phyloP scores from a whole-genome alignment of 1,139 yeast species.

The Saccharomyces hybrid region DNA sequence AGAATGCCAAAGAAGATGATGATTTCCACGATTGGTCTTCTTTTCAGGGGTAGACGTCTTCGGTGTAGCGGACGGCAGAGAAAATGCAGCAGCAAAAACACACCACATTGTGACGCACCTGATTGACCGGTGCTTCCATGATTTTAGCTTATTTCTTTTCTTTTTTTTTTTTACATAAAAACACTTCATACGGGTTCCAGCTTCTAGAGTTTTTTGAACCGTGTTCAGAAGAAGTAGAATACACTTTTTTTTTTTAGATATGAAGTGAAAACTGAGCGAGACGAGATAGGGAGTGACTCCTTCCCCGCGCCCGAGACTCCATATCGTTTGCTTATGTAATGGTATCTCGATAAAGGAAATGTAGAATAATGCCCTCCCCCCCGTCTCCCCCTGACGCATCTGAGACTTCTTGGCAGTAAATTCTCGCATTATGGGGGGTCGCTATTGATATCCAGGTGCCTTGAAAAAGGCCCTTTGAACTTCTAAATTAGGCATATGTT shows the following conservation, averaged over 20 bases:
- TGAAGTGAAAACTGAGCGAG: background rate
- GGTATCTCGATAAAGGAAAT: background rate
- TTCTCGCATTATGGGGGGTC: background rate
- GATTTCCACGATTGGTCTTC: background rate
- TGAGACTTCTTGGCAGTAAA: background rate
- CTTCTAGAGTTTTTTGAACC: background rate
- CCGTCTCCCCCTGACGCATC: background rate
- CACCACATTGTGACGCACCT: background rate
- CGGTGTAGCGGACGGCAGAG: background rate
- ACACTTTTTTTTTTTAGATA: background rate
- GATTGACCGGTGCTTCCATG: background rate
- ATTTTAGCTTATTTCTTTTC: background rate
- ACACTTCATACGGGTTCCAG: background rate
- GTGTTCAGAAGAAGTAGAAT: background rate
- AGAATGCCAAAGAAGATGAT: background rate
- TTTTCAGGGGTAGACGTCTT: background rate
- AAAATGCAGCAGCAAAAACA: background rate
- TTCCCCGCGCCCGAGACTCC: background rate
- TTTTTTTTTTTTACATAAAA: background rate
- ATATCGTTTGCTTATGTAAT: background rate
- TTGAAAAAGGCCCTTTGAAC: too few relatives aligned
- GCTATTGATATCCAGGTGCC: background rate
- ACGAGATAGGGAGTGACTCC: background rate
- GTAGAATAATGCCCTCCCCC: background rate
- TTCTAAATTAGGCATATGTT: background rate